Base-by-base conservation (phyloP, 768 basidiomycete genomes). In the Cystobasidium tubakii region DNA sequence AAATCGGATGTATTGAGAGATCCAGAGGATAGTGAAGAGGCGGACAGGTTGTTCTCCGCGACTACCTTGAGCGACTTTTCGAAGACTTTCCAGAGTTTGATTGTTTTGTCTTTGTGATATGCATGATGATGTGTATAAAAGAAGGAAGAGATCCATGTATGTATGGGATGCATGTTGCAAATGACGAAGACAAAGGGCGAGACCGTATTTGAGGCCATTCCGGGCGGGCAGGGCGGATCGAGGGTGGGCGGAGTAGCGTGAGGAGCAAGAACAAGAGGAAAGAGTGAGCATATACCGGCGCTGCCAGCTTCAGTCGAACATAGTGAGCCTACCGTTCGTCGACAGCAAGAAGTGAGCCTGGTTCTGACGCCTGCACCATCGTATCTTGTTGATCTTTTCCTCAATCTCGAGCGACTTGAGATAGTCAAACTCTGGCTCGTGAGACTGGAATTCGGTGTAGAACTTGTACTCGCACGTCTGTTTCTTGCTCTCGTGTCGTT, bases 351-450 rank as follows among this genome's bases (percentile, higher is more conserved):
- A 98, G 83, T 99, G 96, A 55, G 96, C 94, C 57, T 90, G 86
- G 81, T 98, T 98, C 84, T 96, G 93, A 77, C 96, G 87, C 84
- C 89, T 93, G 85, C 94, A 97, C 96, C 96, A 99, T 82, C 93
- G 92, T 87, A 99, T 99, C 87, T 96, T 91, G 85, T 99, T 99
- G 85, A 99, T 99, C 89, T 99, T 99, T 86, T 99, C 96, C 83
- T 99, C 96, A 83, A 99, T 99, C 86, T 99, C 96, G 78, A 99
- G 85, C 27, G 92, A 96, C 86, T 99, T 99, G 80, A 99, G 88
- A 82, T 99, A 99, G 84, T 99, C 96, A 82, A 99, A 99, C 82
- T 99, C 96, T 70, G 96, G 96, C 82, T 99, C 96, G 82, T 99
- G 96, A 57, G 92, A 94, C 85, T 99, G 96, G 81, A 98, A 96